Evolutionary conservation across 352 stramenopile species (phyloP).

Genomic region (Thraustochytrium striatum): DNA sequence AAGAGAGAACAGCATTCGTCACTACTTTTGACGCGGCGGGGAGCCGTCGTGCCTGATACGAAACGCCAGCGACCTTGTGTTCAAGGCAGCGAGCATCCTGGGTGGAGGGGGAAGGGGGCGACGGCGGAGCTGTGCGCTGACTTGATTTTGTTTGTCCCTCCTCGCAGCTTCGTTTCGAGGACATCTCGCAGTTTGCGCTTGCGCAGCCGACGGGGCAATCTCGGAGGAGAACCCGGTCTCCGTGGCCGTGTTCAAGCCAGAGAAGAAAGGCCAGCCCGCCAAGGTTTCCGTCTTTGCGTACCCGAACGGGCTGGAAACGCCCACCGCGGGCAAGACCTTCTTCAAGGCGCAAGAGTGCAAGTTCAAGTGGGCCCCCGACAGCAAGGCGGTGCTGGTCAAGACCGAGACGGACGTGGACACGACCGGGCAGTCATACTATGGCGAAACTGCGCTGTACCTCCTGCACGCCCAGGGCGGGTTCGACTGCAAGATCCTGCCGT

Average conservation of each 20-base stretch:
- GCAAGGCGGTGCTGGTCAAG: slow-evolving; percentile 76
- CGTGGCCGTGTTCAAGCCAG: slow-evolving; percentile 73
- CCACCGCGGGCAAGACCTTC: slow-evolving; percentile 76
- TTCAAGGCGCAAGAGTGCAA: slow-evolving; percentile 82
- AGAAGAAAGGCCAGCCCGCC: slow-evolving; percentile 80
- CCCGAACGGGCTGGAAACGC: slow-evolving; percentile 54
- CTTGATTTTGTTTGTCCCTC: too few relatives aligned
- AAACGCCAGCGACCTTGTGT: too few relatives aligned
- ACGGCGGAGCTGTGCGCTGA: too few relatives aligned
- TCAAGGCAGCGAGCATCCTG: too few relatives aligned
- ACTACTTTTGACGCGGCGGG: slow-evolving; percentile 32
- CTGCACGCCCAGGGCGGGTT: slow-evolving; percentile 81
- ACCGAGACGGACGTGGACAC: slow-evolving; percentile 84
- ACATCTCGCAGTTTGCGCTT: slow-evolving; percentile 22
- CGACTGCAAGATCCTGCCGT: slow-evolving; percentile 75
- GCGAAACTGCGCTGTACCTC: slow-evolving; percentile 90
- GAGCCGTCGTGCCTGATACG: too few relatives aligned
- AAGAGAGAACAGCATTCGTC: slow-evolving; percentile 15
- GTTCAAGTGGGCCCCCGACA: slow-evolving; percentile 80
- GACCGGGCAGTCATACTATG: slow-evolving; percentile 93
- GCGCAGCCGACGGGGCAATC: slow-evolving; percentile 13
- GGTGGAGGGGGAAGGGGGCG: too few relatives aligned
- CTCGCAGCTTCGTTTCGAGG: slow-evolving; percentile 14
- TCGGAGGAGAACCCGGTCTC: slow-evolving; percentile 68
- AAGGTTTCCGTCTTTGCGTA: slow-evolving; percentile 77